These are phyloP conservation scores for Podospora didyma DNA, from an alignment of 495 filamentous ascomycete genomes.

Conservation along the genomic window DNA sequence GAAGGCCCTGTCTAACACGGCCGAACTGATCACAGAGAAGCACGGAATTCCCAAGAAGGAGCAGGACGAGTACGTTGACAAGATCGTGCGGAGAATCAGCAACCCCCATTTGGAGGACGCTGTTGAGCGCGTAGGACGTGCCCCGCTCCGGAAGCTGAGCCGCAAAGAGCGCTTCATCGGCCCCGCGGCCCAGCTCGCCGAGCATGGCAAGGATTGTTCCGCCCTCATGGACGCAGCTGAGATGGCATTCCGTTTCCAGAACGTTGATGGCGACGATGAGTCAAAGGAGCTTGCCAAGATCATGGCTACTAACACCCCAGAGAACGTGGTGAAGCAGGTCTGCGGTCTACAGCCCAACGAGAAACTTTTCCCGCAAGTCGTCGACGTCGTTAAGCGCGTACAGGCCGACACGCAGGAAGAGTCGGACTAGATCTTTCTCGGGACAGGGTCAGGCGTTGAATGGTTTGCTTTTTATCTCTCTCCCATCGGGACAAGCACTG, in stretches of 20 bases:
- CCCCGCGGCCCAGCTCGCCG: slow-evolving; percentile 78
- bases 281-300: slow-evolving; percentile 77
- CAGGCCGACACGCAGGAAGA: slow-evolving; percentile 53
- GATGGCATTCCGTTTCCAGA: slow-evolving; percentile 88
- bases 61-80: slow-evolving; percentile 85
- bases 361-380: slow-evolving; percentile 66
- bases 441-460: not conserved
- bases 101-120: slow-evolving; percentile 93
- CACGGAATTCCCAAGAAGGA: slow-evolving; percentile 72
- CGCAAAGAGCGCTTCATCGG: slow-evolving; percentile 94
- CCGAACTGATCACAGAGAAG: slow-evolving; percentile 78
- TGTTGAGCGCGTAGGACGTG: slow-evolving; percentile 92
- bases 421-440: slow-evolving; percentile 3
- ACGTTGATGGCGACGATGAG: slow-evolving; percentile 85
- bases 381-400: slow-evolving; percentile 72
- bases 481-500: no score
- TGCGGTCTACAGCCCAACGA: slow-evolving; percentile 70
- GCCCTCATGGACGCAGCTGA: slow-evolving; percentile 72
- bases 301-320: slow-evolving; percentile 62
- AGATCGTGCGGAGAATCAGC: slow-evolving; percentile 86
- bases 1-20: slow-evolving; percentile 74
- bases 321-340: slow-evolving; percentile 66
- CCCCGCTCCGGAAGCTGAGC: slow-evolving; percentile 85
- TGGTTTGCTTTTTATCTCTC: not conserved
- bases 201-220: slow-evolving; percentile 65